These are phyloP conservation scores for Lagerstroemia speciosa DNA, from an alignment of 345 rosid genomes.

Conservation along the genomic window DNA sequence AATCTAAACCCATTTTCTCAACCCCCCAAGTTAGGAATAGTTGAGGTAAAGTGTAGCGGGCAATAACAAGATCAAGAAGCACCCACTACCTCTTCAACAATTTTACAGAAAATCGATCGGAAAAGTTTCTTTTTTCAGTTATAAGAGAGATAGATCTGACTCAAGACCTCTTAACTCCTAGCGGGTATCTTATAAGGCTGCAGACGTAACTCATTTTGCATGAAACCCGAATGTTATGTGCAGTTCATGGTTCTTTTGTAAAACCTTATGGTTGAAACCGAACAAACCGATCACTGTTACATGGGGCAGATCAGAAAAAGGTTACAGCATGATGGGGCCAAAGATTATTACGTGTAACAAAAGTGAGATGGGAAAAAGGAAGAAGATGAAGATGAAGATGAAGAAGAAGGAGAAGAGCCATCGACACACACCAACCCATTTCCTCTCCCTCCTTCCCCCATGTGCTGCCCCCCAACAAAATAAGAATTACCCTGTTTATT, in stretches of 20 bases:
- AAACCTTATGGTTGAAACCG: not conserved
- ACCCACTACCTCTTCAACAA: too few species aligned
- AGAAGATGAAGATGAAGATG: not conserved
- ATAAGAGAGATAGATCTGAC: too few species aligned
- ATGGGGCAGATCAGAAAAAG: not conserved
- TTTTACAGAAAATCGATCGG: too few species aligned
- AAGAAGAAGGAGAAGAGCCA: not conserved
- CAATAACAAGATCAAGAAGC: not conserved
- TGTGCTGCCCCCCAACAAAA: constrained; percentile 6
- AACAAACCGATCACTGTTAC: not conserved
- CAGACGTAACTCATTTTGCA: too few species aligned
- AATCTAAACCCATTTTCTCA: not conserved
- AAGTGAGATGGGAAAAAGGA: not conserved
- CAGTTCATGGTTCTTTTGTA: too few species aligned
- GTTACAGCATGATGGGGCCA: constrained; percentile 8
- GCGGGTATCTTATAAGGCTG: too few species aligned
- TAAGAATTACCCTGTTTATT: not conserved
- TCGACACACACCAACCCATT: constrained; percentile 1
- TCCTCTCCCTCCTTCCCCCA: constrained; percentile 7
- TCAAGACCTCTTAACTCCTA: too few species aligned
- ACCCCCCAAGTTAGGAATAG: constrained; percentile 4
- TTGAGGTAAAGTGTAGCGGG: not conserved
- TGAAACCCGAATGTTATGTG: too few species aligned
- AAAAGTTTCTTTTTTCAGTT: too few species aligned
- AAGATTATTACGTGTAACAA: not conserved